Base-by-base conservation (phyloP, 768 basidiomycete species). In the Termitomyces bulborhizus region DNA sequence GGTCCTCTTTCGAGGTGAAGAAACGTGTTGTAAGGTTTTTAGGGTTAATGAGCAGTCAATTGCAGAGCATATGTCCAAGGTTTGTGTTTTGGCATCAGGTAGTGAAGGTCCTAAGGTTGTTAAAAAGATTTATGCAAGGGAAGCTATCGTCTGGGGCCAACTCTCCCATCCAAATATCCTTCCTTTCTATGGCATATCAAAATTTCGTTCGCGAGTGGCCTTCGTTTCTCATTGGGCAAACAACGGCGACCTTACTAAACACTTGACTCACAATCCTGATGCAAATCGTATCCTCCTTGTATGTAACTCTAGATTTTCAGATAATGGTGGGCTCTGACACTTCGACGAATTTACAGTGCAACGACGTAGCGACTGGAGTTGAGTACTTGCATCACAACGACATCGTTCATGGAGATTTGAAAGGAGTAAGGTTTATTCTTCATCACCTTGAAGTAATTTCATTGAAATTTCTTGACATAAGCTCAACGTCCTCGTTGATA, bases 141-240 rank as follows among this genome's bases (percentile, higher is more conserved):
- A 62, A 34, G 59, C 52, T 12, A 54, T 62, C 39, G 36, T 62
- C 24, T 71, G 66, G 70, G 62, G 65, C 12, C 69, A 70, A 40
- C 39, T 40, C 39, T 40, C 3, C n/a, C 39, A 40, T 40, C n/a
- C n/a, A n/a, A 40, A 40, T 40, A 49, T 68, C 16, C 59, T 70
- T 18, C 70, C 70, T 2, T 68, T 70, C 50, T 67, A 64, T 44
- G 70, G 70, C 5, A 45, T 66, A 18, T 63, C 66, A 58, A 58
- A 58, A 41, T 55, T 64, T 12, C 59, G 60, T 18, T 49, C 48
- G 15, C 58, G 65, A 44, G 26, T 68, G 21, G 60, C 63, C 31
- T 63, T 77, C 21, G 68, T 76, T 41, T 73, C 73, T 3, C 73
- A 29, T 31, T 59, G 54, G 54, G 54, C 54, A 3, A 34, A 32